Evolutionary conservation across 2,329 filamentous ascomycete species (phyloP).

Genomic region (Colletotrichum sp.): DNA sequence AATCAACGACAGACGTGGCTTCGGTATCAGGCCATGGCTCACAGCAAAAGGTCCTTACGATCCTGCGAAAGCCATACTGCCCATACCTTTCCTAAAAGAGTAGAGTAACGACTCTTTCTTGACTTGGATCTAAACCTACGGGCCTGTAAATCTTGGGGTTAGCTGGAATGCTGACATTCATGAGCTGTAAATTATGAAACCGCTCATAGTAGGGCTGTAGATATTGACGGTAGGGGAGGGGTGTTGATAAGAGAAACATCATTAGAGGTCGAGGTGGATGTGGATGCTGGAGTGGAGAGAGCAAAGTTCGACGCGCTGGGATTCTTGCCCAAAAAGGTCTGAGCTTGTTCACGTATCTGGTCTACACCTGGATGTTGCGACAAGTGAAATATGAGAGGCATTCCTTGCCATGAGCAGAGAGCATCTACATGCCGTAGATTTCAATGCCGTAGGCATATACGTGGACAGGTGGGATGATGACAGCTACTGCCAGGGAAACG

Average conservation of each 20-base stretch:
- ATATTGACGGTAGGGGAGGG: not conserved
- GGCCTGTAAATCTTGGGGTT: not conserved
- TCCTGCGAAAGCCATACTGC: not conserved
- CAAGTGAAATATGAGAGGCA: accelerated
- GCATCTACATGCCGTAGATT: not conserved
- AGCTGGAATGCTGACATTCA: not conserved
- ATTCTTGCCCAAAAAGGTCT: not conserved
- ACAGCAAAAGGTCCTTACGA: not conserved
- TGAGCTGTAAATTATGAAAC: not conserved
- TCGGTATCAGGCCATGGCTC: not conserved
- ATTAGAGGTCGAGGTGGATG: not conserved
- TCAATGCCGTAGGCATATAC: accelerated
- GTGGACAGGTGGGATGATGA: not conserved
- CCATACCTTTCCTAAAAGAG: not conserved
- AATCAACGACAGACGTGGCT: not conserved
- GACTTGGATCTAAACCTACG: accelerated
- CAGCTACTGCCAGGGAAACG: not conserved
- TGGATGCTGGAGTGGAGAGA: not conserved
- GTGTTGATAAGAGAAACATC: not conserved
- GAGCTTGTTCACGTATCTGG: not conserved
- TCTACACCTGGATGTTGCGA: accelerated
- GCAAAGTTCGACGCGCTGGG: not conserved
- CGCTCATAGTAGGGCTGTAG: not conserved
- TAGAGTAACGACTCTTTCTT: not conserved
- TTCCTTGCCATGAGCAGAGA: not conserved